These are phyloP conservation scores for Lasiosphaeriaceae sp. DNA, from an alignment of 495 filamentous ascomycete genomes.

Conservation along the genomic window DNA sequence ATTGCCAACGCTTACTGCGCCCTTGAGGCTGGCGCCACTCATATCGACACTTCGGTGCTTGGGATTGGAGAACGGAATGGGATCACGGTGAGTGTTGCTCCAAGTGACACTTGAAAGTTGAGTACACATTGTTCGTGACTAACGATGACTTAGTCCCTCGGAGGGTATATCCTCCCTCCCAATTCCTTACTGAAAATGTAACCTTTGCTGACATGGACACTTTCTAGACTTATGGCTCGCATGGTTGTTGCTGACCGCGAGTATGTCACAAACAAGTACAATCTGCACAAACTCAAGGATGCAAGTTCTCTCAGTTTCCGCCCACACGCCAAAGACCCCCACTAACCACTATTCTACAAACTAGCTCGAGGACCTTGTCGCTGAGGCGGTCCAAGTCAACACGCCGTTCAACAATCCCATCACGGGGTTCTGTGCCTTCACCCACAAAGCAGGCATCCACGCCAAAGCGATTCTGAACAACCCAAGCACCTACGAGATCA, in stretches of 20 bases:
- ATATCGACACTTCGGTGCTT: constrained; percentile 44
- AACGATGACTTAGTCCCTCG: constrained; percentile 40
- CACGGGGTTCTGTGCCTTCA: constrained; percentile 90
- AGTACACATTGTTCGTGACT: constrained; percentile 9
- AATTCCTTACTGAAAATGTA: too few species aligned
- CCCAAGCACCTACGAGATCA: constrained; percentile 84
- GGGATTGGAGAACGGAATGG: constrained; percentile 24
- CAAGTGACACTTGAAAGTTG: neutral
- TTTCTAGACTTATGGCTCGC: constrained; percentile 63
- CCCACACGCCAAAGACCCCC: neutral
- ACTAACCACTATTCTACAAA: constrained; percentile 4
- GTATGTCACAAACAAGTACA: constrained; percentile 73
- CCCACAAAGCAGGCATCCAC: constrained; percentile 94
- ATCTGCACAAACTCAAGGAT: constrained; percentile 68
- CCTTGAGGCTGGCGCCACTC: constrained; percentile 70
- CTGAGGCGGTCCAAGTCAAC: constrained; percentile 69
- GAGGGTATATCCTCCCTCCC: too few species aligned
- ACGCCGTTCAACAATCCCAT: constrained; percentile 79
- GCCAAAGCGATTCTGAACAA: constrained; percentile 92
- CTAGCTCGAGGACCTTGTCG: constrained; percentile 70
- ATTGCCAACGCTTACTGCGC: constrained; percentile 76
- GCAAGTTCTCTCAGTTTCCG: constrained; percentile 1
- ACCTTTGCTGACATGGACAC: too few species aligned
- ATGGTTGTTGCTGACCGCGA: constrained; percentile 73
- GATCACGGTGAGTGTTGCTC: constrained; percentile 7